Percentiles rank a stretch among this genome's conserved stretches.
phyloP scores from a whole-genome alignment of 2,329 filamentous ascomycete species.

The Cladobotryum protrusum region DNA sequence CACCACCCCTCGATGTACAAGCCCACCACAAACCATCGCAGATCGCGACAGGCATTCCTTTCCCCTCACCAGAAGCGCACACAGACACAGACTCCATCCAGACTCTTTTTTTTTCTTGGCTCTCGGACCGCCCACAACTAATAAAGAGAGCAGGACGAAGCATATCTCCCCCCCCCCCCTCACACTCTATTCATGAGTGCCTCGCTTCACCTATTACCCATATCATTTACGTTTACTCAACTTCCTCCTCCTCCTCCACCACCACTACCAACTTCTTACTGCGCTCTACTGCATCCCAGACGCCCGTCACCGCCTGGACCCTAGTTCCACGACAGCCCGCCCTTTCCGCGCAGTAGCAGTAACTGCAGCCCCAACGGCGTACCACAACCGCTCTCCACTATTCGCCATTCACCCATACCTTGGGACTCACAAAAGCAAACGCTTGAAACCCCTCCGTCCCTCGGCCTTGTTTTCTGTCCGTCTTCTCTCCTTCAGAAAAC shows the following conservation, averaged over 20 bases:
- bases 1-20: background rate
- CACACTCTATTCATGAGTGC: background rate
- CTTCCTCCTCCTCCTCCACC: no score
- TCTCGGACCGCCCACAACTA: slow-evolving; percentile 1
- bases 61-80: slow-evolving; percentile 2
- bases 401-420: slow-evolving; percentile 6
- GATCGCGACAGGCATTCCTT: background rate
- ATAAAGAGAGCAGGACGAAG: background rate
- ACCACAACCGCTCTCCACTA: slow-evolving; percentile 1
- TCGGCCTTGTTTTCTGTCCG: background rate
- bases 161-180: background rate
- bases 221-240: no score
- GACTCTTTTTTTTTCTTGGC: background rate
- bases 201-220: no score
- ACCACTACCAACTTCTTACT: slow-evolving; percentile 1
- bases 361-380: background rate
- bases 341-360: slow-evolving; percentile 7
- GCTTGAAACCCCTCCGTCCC: slow-evolving; percentile 8
- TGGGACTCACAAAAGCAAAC: slow-evolving; percentile 11
- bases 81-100: slow-evolving; percentile 4
- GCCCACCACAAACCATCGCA: background rate
- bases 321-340: slow-evolving; percentile 11
- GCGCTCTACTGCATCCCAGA: slow-evolving; percentile 8
- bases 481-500: background rate
- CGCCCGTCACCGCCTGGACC: slow-evolving; percentile 19